phyloP scores from a whole-genome alignment of 176 grass and related monocot genomes.

The Ensete glaucum region DNA sequence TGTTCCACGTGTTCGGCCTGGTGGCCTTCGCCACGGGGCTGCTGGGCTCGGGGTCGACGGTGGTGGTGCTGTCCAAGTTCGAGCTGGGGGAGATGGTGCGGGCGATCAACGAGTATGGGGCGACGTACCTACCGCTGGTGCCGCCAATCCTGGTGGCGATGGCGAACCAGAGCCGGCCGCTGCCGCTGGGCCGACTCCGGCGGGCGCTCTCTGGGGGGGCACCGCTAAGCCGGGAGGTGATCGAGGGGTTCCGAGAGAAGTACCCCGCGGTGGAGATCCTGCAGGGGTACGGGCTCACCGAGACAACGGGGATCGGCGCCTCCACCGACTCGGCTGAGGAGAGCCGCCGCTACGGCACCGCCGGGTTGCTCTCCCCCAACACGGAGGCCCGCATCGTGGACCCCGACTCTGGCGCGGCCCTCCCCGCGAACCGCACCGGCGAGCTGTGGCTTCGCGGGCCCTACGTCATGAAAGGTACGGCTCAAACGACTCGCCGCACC shows the following conservation, averaged over 20 bases:
- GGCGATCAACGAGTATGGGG: slow-evolving; percentile 46
- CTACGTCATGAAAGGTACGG: slow-evolving; percentile 94
- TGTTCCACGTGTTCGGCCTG: slow-evolving; percentile 96
- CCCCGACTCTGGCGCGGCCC: slow-evolving; percentile 42
- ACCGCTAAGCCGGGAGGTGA: slow-evolving; percentile 70
- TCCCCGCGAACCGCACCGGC: slow-evolving; percentile 65
- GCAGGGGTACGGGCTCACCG: slow-evolving; percentile 85
- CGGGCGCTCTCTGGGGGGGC: slow-evolving; percentile 74
- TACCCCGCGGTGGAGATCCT: slow-evolving; percentile 78
- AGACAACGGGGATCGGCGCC: slow-evolving; percentile 90
- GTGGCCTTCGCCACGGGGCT: slow-evolving; percentile 84
- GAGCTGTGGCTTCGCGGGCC: slow-evolving; percentile 87
- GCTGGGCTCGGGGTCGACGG: slow-evolving; percentile 76
- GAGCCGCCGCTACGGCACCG: slow-evolving; percentile 76
- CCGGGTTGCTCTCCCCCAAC: slow-evolving; percentile 75
- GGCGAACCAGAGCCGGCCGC: slow-evolving; percentile 37
- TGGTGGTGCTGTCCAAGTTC: slow-evolving; percentile 85
- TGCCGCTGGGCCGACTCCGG: slow-evolving; percentile 46
- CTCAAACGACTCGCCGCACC: background rate
- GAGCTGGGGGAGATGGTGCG: slow-evolving; percentile 79
- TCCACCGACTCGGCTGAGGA: slow-evolving; percentile 89
- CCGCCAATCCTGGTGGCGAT: slow-evolving; percentile 88
- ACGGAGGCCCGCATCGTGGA: slow-evolving; percentile 86
- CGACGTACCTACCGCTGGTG: slow-evolving; percentile 87
- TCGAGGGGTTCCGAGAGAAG: slow-evolving; percentile 82